Evolutionary conservation across 768 basidiomycete genomes (phyloP).

Genomic region (Cyclocybe cylindracea): DNA sequence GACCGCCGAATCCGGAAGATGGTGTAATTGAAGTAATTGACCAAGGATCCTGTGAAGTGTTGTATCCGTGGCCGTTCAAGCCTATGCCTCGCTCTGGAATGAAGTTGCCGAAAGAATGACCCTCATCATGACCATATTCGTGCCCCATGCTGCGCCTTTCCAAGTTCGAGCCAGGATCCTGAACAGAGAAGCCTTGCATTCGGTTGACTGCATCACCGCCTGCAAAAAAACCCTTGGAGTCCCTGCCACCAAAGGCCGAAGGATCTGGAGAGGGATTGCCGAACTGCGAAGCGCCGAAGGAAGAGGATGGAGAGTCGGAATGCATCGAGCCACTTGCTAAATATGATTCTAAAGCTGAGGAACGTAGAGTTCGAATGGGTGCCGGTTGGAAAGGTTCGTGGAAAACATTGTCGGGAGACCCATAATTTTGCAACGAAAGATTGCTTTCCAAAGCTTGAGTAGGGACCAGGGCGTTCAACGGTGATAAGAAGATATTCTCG

Average conservation of each 20-base stretch:
- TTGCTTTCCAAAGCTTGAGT: constrained; percentile 55
- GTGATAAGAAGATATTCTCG: constrained; percentile 66
- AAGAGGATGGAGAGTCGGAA: constrained; percentile 74
- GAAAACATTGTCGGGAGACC: constrained; percentile 28
- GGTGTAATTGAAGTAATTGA: constrained; percentile 11
- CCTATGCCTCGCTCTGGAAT: constrained; percentile 17
- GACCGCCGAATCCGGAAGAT: constrained; percentile 7
- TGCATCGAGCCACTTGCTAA: constrained; percentile 51
- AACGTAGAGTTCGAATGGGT: constrained; percentile 59
- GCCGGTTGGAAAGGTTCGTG: constrained; percentile 68
- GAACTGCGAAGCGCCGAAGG: constrained; percentile 64
- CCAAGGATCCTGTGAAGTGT: constrained; percentile 21
- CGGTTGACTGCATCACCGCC: constrained; percentile 33
- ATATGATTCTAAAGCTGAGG: constrained; percentile 68
- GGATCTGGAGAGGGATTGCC: constrained; percentile 71
- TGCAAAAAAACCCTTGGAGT: constrained; percentile 36
- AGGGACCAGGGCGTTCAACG: constrained; percentile 43
- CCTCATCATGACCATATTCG: constrained; percentile 18
- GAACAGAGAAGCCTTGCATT: constrained; percentile 21
- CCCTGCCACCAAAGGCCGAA: constrained; percentile 51
- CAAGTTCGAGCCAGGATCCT: constrained; percentile 16
- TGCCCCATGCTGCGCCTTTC: constrained; percentile 14
- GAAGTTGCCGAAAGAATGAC: constrained; percentile 22
- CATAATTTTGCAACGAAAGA: constrained; percentile 45
- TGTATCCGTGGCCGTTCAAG: constrained; percentile 17